Evolutionary conservation across 768 basidiomycete genomes (phyloP), one percentile per base, ranked within the genome.

Genomic region (Solioccasus polychromus): DNA sequence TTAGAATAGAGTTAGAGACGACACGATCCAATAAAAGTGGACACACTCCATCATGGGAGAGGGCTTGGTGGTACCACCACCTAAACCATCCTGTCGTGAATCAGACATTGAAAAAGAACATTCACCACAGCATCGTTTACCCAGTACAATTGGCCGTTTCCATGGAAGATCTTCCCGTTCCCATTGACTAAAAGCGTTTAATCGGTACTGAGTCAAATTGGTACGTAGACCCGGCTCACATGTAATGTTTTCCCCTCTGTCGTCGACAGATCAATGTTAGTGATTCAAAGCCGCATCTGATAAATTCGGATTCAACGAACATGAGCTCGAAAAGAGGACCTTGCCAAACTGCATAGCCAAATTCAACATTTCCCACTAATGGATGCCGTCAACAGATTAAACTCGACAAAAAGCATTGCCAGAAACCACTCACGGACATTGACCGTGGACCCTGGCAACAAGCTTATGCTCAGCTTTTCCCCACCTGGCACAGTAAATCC

Each of bases 401-500:
- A 28, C 2, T 22, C 24, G 10, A 28, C 10, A 15, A 24, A 24
- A 17, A 51, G 8, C 20, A n/a, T 15, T 4, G 8, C 14, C 10
- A 5, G 35, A 8, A n/a, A 39, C 23, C 17, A 64, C 77, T 57
- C 52, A 82, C 81, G 61, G 63, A 85, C 62, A 39, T 76, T 82
- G 48, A 85, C 83, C 4, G 71, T 80, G 2, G 80, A 75, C 5
- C 77, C 77, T 20, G 61, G 53, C 31, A 68, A 47, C 26, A 84
- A 67, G 17, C 60, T 51, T 24, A 85, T 70, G 14, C 64, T 68
- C 55, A 84, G 71, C 0, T 69, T 73, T 61, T 74, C 39, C 12
- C 79, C 80, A 26, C 70, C 75, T 11, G 80, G 76, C 28, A 82
- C 81, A 8, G 75, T 78, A 61, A 83, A 81, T 9, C 63, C 50